Evolutionary conservation across 1,139 yeast species (phyloP), one percentile per base, ranked within the genome.

Genomic region (Saccharomyces hybrid): DNA sequence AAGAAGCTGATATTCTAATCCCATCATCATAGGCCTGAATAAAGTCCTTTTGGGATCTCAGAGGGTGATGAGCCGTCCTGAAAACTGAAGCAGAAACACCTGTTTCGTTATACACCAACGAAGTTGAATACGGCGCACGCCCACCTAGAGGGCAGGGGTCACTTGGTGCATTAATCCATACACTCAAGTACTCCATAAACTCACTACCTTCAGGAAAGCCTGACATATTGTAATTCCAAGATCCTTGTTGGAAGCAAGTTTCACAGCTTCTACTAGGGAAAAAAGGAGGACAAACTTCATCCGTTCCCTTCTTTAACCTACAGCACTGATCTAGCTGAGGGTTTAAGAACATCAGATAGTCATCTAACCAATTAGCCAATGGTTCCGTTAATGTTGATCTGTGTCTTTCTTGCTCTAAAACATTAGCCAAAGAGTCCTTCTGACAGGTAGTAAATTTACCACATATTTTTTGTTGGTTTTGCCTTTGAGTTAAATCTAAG

Each of bases 101-200:
- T 0, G 74, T 71, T 16, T 75, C 71, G 52, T 75, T 73, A 50
- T 74, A 74, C 0, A 77, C 70, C 16, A 93, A 75, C 0, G 95
- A 78, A 5, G 75, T 72, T 0, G 87, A 78, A 65, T 91, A 93
- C 0, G 98, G 96, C 0, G 98, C 98, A 65, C 88, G 86, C 1
- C 99, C 99, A 3, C 97, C 98, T 31, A 93, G 75, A 1, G 98
- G 97, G 70, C 99, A 93, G 2, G 95, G 90, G 63, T 88, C 95
- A 56, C 96, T 86, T 48, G 88, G 88, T 0, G 88, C 73, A 48
- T 82, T 77, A 31, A 93, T 88, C 99, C 99, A 93, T 50, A 85
- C 81, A 26, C 80, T 71, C 67, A 89, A 86, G 65, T 77, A 89
- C 50, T 74, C 74, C 83, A 88, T 81, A 63, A 93, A 93, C 47